Evolutionary conservation across 768 basidiomycete species (phyloP), one percentile per base, ranked within the genome.

Genomic region (Cystobasidium onofrii): DNA sequence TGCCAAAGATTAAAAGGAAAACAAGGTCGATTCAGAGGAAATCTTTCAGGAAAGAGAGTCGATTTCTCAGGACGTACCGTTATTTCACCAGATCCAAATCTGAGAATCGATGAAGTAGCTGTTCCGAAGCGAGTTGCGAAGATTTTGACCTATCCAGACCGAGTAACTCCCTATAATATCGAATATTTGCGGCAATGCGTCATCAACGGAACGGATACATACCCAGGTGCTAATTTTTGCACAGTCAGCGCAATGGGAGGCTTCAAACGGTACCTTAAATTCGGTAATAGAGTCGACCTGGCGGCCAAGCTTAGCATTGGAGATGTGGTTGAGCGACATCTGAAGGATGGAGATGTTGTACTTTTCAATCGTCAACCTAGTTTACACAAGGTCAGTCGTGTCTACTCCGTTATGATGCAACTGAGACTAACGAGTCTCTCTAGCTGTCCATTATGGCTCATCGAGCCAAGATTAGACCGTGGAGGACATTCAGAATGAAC

Each of bases 311-410:
- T 99, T 71, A 85, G 86, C 69, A 84, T 94, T 66, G 96, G 96
- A 0, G 95, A 98, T 81, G 85, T 89, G 15, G 96, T 99, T 0
- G 96, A 99, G 82, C 85, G 96, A 70, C 96, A 99, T 83, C 84
- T 99, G 64, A 84, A 90, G 39, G 95, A 99, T 80, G 93, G 94
- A 44, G 96, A 99, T 80, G 88, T 99, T 75, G 92, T 96, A 1
- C 83, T 99, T 44, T 99, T 99, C 84, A 99, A 99, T 82, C 92
- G 96, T 73, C 96, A 99, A 79, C 96, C 96, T 4, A 93, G 91
- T 87, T 84, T 99, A 80, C 96, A 99, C 82, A 97, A 93, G 63
- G 63, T 64, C 39, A 29, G 33, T 15, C 34, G 31, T 4, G 7
- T 23, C 23, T 31, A 39, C 39, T 39, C 7, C 39, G 15, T 6